Base-by-base conservation (phyloP, 1,284 basidiomycete genomes). In the Cryptococcus sp. region DNA sequence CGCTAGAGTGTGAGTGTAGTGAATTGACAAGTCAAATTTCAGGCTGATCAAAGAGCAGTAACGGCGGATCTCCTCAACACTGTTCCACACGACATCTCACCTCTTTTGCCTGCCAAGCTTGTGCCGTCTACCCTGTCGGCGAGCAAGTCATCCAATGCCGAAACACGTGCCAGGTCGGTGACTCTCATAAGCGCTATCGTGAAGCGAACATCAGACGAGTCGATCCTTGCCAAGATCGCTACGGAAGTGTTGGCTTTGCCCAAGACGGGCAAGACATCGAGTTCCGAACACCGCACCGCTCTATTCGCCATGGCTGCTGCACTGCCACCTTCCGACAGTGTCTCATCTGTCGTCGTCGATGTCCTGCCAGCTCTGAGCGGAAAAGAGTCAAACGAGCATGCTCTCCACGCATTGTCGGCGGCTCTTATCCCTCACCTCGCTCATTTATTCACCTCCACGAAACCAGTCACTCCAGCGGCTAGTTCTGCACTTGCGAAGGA, bases 221-320 rank as follows among this genome's bases (percentile, higher is more conserved):
- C 78, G 16, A 74, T 68, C 1, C 68, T 69, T 20, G 64, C 69
- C 13, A 81, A 82, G 54, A 65, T 82, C 3, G 82, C 83, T 5
- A 83, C 81, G 11, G 90, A 93, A 63, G 77, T 93, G 1, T 80
- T 93, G 15, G 79, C 80, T 16, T 81, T 91, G 0, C 88, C 91
- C 5, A 87, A 89, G 69, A 78, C 86, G 0, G 88, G 91, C 34
- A 97, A 95, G 80, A 90, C 91, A 0, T 80, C 87, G 0, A 90
- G 90, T 2, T 83, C 89, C 3, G 93, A 94, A 59, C 91, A 97
- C 72, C 87, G 93, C n/a, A 77, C 86, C 6, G 81, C 87, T 0
- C 80, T 97, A 11, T 93, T 90, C 76, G 83, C 84, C 8, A 91
- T 96, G 85, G 81, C 92, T 2, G 76, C 81, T 3, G 76, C 72